phyloP scores from a whole-genome alignment of 73 alveolate species.

The Tetrahymena thermophila region DNA sequence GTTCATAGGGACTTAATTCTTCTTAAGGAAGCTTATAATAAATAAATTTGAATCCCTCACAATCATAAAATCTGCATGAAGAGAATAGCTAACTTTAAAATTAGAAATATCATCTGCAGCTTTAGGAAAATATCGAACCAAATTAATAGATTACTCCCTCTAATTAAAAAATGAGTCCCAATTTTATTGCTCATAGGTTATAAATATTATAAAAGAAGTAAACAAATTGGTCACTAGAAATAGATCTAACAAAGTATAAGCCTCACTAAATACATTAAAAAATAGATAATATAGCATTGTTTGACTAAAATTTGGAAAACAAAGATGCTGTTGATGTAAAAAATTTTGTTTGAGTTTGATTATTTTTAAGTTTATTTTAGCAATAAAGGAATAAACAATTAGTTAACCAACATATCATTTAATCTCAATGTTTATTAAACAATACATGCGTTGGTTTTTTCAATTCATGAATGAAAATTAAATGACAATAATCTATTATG shows the following conservation, averaged over 20 bases:
- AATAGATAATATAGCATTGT: neutral
- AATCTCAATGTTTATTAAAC: too few relatives aligned
- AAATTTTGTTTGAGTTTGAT: neutral
- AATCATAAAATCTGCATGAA: neutral
- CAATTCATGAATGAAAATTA: neutral
- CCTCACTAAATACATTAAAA: neutral
- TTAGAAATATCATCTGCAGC: neutral
- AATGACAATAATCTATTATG: neutral
- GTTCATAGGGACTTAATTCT: neutral
- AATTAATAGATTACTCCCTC: neutral
- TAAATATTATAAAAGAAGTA: neutral
- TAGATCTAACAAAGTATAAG: neutral
- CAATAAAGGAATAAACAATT: too few relatives aligned
- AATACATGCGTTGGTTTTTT: neutral
- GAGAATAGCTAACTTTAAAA: neutral
- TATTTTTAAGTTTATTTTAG: neutral
- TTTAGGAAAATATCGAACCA: neutral
- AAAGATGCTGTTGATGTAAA: neutral
- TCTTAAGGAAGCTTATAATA: neutral
- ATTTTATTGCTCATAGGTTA: neutral
- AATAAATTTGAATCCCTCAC: neutral
- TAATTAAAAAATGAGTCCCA: neutral
- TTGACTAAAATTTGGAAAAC: neutral
- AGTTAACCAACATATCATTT: too few relatives aligned
- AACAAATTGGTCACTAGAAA: neutral